Evolutionary conservation across 495 filamentous ascomycete genomes (phyloP).

Genomic region (Hypoxylon fuscum): DNA sequence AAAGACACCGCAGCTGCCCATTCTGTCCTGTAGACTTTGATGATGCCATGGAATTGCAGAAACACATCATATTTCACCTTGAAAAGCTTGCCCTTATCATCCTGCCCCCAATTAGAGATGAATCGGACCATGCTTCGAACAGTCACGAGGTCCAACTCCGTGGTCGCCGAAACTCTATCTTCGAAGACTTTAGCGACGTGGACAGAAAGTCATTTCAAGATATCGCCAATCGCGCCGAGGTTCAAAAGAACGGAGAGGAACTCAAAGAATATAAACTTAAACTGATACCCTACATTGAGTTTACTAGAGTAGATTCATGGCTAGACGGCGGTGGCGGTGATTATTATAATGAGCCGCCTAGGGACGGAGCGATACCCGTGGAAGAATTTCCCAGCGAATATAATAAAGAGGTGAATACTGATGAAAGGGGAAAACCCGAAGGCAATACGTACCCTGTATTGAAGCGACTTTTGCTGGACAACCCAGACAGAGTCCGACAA

Average conservation of each 20-base stretch:
- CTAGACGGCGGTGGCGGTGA: not conserved
- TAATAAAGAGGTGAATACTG: not conserved
- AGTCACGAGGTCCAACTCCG: not conserved
- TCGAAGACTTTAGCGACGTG: not conserved
- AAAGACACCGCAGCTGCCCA: slow-evolving; percentile 1
- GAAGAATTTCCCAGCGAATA: not conserved
- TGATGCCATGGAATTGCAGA: not conserved
- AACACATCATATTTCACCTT: slow-evolving; percentile 7
- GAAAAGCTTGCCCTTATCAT: slow-evolving; percentile 2
- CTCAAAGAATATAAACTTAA: not conserved
- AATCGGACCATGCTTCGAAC: not conserved
- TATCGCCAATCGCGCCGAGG: not conserved
- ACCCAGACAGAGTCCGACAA: slow-evolving; percentile 9
- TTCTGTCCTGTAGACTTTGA: not conserved
- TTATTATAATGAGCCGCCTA: not conserved
- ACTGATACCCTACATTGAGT: not conserved
- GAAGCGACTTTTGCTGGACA: slow-evolving; percentile 2
- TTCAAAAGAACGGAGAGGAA: not conserved
- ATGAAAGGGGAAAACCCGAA: too few species aligned
- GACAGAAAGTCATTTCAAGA: not conserved
- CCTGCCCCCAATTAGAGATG: not conserved
- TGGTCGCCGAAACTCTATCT: not conserved
- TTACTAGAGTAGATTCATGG: not conserved
- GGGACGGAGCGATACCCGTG: not conserved
- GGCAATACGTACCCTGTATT: too few species aligned